These are phyloP conservation scores for Heritiera littoralis DNA, from an alignment of 345 rosid genomes.

Conservation along the genomic window DNA sequence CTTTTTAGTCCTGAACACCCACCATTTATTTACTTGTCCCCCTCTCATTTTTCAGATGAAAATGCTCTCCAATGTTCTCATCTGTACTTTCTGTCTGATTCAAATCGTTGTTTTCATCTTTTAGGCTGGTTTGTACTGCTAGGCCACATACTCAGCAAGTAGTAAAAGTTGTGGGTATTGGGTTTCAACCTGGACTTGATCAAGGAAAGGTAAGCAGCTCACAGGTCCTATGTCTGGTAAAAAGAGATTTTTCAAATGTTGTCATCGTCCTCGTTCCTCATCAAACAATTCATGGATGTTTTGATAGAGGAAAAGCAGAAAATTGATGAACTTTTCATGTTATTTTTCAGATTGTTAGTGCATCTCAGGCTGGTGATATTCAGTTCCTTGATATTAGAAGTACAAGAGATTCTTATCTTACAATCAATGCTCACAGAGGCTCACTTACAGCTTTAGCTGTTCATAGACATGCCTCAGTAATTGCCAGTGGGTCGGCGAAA, in stretches of 20 bases:
- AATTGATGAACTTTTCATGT: not conserved
- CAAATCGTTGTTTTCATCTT: not conserved
- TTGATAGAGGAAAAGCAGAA: not conserved
- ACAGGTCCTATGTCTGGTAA: not conserved
- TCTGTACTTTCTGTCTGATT: slow-evolving; percentile 1
- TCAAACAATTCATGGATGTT: not conserved
- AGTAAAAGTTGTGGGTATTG: slow-evolving; percentile 85
- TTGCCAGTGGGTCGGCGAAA: slow-evolving; percentile 92
- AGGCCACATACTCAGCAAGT: slow-evolving; percentile 70
- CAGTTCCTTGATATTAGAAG: slow-evolving; percentile 84
- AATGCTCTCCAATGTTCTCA: not conserved
- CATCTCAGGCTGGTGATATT: slow-evolving; percentile 96
- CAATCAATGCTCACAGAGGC: slow-evolving; percentile 89
- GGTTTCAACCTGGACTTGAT: slow-evolving; percentile 97
- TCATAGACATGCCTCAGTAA: slow-evolving; percentile 90
- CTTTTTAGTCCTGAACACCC: not conserved
- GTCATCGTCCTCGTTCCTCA: not conserved
- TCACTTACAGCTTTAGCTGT: slow-evolving; percentile 94
- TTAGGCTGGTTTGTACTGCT: slow-evolving; percentile 73
- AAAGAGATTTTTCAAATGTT: not conserved
- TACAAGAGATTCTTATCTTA: slow-evolving; percentile 58
- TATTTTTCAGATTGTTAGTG: slow-evolving; percentile 78
- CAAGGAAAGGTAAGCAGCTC: slow-evolving; percentile 63
- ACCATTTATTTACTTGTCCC: not conserved
- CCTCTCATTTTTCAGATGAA: not conserved